Percentiles rank a stretch among this genome's conserved stretches.
phyloP scores from a whole-genome alignment of 257 asterid species.

The Nicotiana attenuata region DNA sequence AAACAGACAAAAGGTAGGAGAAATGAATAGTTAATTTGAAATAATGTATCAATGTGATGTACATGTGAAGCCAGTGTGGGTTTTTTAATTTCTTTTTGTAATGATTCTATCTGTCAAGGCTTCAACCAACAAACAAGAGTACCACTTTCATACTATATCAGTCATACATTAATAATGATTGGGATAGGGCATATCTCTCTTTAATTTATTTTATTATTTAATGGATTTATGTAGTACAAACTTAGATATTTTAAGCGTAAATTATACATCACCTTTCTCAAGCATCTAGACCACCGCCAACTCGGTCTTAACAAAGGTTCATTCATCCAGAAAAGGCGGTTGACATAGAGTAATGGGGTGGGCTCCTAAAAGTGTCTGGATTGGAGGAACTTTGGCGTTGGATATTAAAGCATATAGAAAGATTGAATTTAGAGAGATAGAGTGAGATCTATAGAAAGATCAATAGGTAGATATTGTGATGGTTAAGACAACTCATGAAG shows the following conservation, averaged over 20 bases:
- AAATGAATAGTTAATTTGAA: not conserved
- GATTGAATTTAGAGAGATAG: not conserved
- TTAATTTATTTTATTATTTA: not conserved
- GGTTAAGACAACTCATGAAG: not conserved
- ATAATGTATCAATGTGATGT: constrained; percentile 1
- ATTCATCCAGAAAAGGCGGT: constrained; percentile 26
- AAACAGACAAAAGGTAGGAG: constrained; percentile 8
- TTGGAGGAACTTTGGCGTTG: constrained; percentile 19
- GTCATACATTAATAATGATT: not conserved
- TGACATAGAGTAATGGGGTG: not conserved
- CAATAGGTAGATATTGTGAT: constrained; percentile 3
- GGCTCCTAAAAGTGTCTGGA: constrained; percentile 21
- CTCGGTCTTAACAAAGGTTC: constrained; percentile 20
- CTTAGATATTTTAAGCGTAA: not conserved
- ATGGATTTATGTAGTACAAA: not conserved
- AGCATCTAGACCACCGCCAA: constrained; percentile 26
- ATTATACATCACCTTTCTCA: constrained; percentile 1
- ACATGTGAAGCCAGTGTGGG: constrained; percentile 12
- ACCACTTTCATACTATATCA: constrained; percentile 5
- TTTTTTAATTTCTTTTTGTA: not conserved
- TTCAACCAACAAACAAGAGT: constrained; percentile 27
- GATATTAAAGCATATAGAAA: not conserved
- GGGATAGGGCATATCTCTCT: constrained; percentile 11
- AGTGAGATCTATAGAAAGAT: constrained; percentile 12
- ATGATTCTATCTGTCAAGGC: constrained; percentile 15